Evolutionary conservation across 164 flowering plant genomes (phyloP).

Genomic region (Umbellularia californica): DNA sequence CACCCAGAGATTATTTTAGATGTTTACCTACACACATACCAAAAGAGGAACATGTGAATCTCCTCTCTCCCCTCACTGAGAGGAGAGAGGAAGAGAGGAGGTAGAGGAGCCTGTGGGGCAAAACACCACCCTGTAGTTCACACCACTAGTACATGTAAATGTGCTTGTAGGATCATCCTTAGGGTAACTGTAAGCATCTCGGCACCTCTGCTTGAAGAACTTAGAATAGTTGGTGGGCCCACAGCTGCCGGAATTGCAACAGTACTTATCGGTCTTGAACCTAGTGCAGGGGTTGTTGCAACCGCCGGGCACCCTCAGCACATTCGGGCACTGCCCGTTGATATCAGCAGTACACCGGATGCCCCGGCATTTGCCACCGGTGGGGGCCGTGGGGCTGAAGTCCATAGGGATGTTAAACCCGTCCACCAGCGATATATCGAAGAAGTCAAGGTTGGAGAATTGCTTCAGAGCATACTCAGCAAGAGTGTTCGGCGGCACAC

Average conservation of each 20-base stretch:
- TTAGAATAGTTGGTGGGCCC: conserved; percentile 19
- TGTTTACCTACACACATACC: too few relatives aligned
- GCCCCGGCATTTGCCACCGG: background rate
- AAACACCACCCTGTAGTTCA: conserved; percentile 22
- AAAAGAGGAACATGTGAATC: too few relatives aligned
- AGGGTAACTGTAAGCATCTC: conserved; percentile 29
- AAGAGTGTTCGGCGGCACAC: conserved; percentile 32
- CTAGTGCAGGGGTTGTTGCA: conserved; percentile 28
- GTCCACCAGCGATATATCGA: conserved; percentile 35
- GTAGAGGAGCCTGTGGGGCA: background rate
- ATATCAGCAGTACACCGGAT: conserved; percentile 18
- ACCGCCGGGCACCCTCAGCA: conserved; percentile 20
- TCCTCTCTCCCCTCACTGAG: background rate
- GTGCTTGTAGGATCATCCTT: conserved; percentile 24
- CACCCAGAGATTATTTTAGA: background rate
- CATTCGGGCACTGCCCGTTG: conserved; percentile 22
- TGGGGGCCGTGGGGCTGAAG: conserved; percentile 20
- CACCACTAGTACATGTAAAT: conserved; percentile 24
- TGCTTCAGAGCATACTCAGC: conserved; percentile 37
- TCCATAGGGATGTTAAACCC: conserved; percentile 37
- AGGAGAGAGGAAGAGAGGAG: background rate
- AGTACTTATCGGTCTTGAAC: conserved; percentile 19
- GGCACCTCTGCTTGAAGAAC: conserved; percentile 28
- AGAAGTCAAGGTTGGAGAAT: conserved; percentile 23
- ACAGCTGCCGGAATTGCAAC: conserved; percentile 19